A percentile compares a stretch with the other conserved stretches of the same genome.
phyloP scores from a whole-genome alignment of 108 stramenopile genomes.

The Poteriospumella lacustris region DNA sequence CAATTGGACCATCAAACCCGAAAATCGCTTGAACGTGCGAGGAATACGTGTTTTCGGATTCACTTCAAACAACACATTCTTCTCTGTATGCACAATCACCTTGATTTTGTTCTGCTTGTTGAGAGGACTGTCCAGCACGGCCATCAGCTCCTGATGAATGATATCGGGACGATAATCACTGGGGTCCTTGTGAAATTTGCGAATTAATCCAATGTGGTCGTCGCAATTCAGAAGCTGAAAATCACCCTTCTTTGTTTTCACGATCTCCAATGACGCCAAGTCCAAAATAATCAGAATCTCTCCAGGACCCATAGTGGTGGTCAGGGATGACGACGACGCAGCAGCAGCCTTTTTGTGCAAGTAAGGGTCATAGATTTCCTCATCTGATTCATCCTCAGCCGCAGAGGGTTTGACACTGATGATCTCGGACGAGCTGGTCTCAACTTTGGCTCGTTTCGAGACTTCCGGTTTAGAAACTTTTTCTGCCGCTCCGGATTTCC shows the following conservation, averaged over 20 bases:
- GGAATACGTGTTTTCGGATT: conserved; percentile 86
- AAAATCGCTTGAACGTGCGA: conserved; percentile 88
- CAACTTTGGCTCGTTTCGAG: too few relatives aligned
- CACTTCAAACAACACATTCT: conserved; percentile 91
- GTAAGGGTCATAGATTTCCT: too few relatives aligned
- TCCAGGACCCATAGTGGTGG: too few relatives aligned
- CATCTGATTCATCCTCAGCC: too few relatives aligned
- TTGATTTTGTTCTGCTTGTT: conserved; percentile 87
- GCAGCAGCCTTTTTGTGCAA: too few relatives aligned
- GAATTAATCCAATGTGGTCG: conserved; percentile 79
- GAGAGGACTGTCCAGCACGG: conserved; percentile 86
- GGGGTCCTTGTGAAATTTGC: conserved; percentile 84
- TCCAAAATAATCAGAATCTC: conserved; percentile 72
- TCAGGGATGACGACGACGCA: too few relatives aligned
- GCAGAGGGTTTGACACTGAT: too few relatives aligned
- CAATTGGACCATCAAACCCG: conserved; percentile 75
- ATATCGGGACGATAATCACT: conserved; percentile 91
- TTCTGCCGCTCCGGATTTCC: too few relatives aligned
- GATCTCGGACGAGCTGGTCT: too few relatives aligned
- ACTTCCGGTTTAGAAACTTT: too few relatives aligned
- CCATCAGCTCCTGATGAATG: conserved; percentile 91
- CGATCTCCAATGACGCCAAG: conserved; percentile 89
- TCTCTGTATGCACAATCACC: conserved; percentile 65
- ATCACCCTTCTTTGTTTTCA: conserved; percentile 86
- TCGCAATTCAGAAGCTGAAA: conserved; percentile 96